Evolutionary conservation across 2,329 filamentous ascomycete species (phyloP), one percentile per base, ranked within the genome.

Genomic region (Colletotrichum eremochloae): DNA sequence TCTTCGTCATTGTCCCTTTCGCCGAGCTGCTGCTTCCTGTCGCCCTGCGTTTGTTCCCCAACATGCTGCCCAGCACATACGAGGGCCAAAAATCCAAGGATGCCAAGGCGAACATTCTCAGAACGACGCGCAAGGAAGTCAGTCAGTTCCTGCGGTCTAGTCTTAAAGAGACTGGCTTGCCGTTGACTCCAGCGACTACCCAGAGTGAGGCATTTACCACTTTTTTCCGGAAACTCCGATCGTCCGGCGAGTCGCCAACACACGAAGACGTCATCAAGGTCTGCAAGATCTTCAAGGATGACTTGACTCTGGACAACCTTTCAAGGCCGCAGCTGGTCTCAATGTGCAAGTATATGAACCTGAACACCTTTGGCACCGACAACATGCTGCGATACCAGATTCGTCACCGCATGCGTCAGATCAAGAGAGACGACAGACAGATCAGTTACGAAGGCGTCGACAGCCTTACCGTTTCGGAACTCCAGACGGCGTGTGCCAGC

Each of bases 271-370:
- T 99, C 75, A 97, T 99, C 87, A 97, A 96, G 84, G 96, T 99
- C 75, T 98, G 96, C 91, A 97, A 98, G 88, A 93, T 97, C 75
- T 99, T 99, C 90, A 97, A 96, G 82, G 96, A 99, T 80, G 96
- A 99, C 82, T 81, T 99, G 78, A 99, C 96, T 0, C 88, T 99
- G 42, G 96, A 99, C 90, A 99, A 99, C 84, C 86, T 99, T 75
- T 98, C 95, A 24, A 90, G 96, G 74, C 96, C 96, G 20, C 96
- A 99, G 84, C 87, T 99, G 63, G 96, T 99, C 40, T 97, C 93
- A 68, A 99, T 98, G 89, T 98, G 96, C 88, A 93, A 94, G 74
- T 99, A 99, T 86, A 95, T 99, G 92, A 98, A 97, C 84, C 89
- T 99, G 68, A 96, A 96, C 85, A 96, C 95, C 0, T 98, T 98